Evolutionary conservation across 2,329 filamentous ascomycete genomes (phyloP).

Genomic region (Leptographium wingfieldii): DNA sequence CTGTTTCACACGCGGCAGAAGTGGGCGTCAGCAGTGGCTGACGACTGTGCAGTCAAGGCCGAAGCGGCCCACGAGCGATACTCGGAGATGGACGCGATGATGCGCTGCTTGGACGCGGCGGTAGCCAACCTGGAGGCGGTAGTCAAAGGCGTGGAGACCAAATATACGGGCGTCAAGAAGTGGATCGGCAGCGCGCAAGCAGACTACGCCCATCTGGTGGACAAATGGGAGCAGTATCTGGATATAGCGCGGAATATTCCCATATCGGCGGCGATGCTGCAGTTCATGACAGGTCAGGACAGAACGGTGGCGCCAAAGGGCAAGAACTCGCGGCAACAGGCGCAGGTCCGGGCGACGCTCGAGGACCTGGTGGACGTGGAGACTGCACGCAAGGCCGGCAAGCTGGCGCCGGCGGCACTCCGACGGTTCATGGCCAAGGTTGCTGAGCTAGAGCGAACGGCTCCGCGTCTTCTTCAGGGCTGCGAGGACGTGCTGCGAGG

Average conservation of each 20-base stretch:
- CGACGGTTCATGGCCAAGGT: constrained; percentile 48
- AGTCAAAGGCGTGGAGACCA: constrained; percentile 57
- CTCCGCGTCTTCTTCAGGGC: constrained; percentile 45
- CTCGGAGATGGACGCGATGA: constrained; percentile 61
- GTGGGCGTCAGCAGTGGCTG: constrained; percentile 64
- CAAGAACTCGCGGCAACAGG: constrained; percentile 22
- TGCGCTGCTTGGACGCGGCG: constrained; percentile 70
- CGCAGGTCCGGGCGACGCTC: constrained; percentile 34
- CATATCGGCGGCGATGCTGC: constrained; percentile 52
- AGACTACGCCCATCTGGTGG: constrained; percentile 52
- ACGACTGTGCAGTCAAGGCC: constrained; percentile 56
- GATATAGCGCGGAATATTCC: constrained; percentile 50
- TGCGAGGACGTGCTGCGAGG: constrained; percentile 49
- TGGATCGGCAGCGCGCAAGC: constrained; percentile 57
- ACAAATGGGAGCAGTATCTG: constrained; percentile 57
- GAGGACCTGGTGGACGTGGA: constrained; percentile 66
- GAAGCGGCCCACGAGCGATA: constrained; percentile 51
- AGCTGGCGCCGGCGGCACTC: constrained; percentile 45
- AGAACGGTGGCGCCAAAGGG: constrained; percentile 18
- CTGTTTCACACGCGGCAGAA: constrained; percentile 68
- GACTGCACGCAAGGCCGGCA: constrained; percentile 59
- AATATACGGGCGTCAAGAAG: constrained; percentile 55
- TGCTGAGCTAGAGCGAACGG: constrained; percentile 46
- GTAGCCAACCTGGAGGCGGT: constrained; percentile 73
- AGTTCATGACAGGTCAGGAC: constrained; percentile 46